A percentile compares a stretch with the other conserved stretches of the same genome.
These are phyloP conservation scores for Fusarium sororula DNA, from an alignment of 2,329 filamentous ascomycete species.

Conservation along the genomic window DNA sequence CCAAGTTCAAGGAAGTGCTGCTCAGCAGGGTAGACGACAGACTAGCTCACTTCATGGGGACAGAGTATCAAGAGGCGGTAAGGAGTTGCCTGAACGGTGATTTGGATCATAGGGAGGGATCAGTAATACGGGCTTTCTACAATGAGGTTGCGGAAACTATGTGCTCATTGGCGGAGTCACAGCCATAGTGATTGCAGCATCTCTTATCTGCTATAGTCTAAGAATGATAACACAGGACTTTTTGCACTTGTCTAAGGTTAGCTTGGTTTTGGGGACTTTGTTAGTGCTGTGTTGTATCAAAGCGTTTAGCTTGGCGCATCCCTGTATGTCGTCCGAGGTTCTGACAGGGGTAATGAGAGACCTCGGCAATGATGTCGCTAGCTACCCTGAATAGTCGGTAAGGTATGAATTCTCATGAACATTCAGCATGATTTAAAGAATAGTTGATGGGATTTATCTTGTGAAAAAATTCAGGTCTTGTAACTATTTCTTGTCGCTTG, in stretches of 20 bases:
- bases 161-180: slow-evolving; percentile 10
- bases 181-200: background rate
- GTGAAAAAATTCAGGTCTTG: background rate
- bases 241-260: background rate
- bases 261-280: background rate
- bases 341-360: background rate
- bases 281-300: background rate
- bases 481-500: background rate
- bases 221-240: background rate
- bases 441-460: fast-evolving
- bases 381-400: background rate
- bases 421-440: background rate
- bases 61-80: background rate
- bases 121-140: slow-evolving; percentile 1
- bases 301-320: background rate
- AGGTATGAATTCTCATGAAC: too few species aligned
- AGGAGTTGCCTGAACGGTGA: slow-evolving; percentile 4
- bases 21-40: background rate
- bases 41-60: slow-evolving; percentile 8
- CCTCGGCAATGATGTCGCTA: background rate
- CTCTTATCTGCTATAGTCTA: background rate
- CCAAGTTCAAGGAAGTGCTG: background rate
- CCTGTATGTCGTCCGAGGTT: background rate
- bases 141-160: slow-evolving; percentile 8
- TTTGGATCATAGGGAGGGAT: background rate